phyloP scores from a whole-genome alignment of 1,284 basidiomycete genomes.

The Ustilago loliicola region DNA sequence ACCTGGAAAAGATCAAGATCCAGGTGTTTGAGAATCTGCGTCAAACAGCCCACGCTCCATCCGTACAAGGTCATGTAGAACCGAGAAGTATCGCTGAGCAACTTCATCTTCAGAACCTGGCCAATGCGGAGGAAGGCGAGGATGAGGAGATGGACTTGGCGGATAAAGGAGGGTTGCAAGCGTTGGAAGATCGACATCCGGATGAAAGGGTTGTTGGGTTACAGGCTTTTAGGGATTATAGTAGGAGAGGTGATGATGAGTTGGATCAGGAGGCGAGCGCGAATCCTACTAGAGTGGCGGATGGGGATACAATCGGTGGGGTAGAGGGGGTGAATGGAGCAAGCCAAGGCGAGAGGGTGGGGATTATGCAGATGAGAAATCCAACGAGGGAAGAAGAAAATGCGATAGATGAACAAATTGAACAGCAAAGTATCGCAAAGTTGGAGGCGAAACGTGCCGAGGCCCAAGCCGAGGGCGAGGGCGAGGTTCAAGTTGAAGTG shows the following conservation, averaged over 20 bases:
- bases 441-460: slow-evolving; percentile 7
- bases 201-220: slow-evolving; percentile 35
- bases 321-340: background rate
- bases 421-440: slow-evolving; percentile 19
- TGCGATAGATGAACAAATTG: slow-evolving; percentile 32
- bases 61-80: slow-evolving; percentile 66
- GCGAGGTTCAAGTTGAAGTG: too few species aligned
- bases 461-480: too few species aligned
- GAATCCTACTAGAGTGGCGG: slow-evolving; percentile 22
- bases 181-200: slow-evolving; percentile 31
- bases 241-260: slow-evolving; percentile 55
- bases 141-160: slow-evolving; percentile 49
- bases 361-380: slow-evolving; percentile 14
- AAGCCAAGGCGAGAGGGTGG: slow-evolving; percentile 8
- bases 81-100: slow-evolving; percentile 50
- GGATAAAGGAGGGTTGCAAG: slow-evolving; percentile 51
- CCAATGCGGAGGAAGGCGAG: slow-evolving; percentile 44
- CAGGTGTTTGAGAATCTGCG: slow-evolving; percentile 82
- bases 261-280: slow-evolving; percentile 35
- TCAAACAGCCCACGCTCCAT: slow-evolving; percentile 61
- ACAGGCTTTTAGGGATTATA: slow-evolving; percentile 44
- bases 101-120: slow-evolving; percentile 48
- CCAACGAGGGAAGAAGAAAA: slow-evolving; percentile 19
- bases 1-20: slow-evolving; percentile 90
- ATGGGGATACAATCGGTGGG: too few species aligned